Evolutionary conservation across 495 filamentous ascomycete species (phyloP), one percentile per base, ranked within the genome.

Genomic region (Thozetella sp.): DNA sequence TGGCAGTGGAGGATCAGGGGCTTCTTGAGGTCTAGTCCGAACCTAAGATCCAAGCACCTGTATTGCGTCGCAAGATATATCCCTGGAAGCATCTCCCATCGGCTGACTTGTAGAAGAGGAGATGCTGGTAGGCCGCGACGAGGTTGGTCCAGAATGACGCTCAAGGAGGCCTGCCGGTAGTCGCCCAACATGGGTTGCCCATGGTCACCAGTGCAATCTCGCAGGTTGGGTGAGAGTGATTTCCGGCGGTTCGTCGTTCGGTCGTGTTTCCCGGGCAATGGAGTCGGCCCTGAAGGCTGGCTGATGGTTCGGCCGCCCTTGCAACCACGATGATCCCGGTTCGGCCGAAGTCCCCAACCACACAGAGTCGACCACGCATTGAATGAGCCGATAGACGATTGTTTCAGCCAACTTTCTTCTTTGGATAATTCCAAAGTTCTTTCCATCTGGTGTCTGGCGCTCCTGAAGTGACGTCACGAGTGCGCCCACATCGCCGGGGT

Each of bases 301-400:
- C 43, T 48, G 43, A 19, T 48, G 20, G 9, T 48, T 19, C n/a
- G 20, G n/a, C 9, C n/a, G n/a, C n/a, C n/a, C n/a, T 11, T 48
- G 10, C 43, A 48, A 48, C 43, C 43, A 48, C 43, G 43, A 48
- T 48, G 43, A 48, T 48, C 43, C 43, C 43, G 43, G 43, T n/a
- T 48, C 20, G 10, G 9, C 43, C 11, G 20, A 4, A n/a, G 10
- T 19, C 3, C 10, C 43, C 43, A 48, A 48, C 43, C 43, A 48
- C 43, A 48, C 43, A 48, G n/a, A 3, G n/a, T 4, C 43, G 43
- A 4, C 43, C n/a, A 48, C 43, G 43, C 43, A 48, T 48, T 48
- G 43, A 48, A 48, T 48, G 4, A 20, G 43, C n/a, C 43, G n/a
- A 48, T n/a, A 4, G 6, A 4, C 10, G 43, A n/a, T 48, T 20